Evolutionary conservation across 805 yeast genomes (phyloP).

Genomic region (Saccharomyces mikatae): DNA sequence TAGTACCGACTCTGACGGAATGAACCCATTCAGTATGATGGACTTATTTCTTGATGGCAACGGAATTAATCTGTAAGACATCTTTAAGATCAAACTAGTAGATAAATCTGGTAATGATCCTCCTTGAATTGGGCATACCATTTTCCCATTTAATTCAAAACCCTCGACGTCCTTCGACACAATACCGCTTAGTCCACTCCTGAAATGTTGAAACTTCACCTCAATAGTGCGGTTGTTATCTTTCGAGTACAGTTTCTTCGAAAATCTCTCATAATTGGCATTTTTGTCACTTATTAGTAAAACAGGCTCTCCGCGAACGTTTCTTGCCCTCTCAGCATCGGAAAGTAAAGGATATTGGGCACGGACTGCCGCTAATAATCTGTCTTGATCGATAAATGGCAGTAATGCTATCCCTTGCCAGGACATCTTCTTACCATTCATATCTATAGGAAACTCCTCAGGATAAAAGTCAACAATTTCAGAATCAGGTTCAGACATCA

Average conservation of each 20-base stretch:
- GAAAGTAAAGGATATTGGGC: slow-evolving; percentile 55
- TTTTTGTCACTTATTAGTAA: slow-evolving; percentile 60
- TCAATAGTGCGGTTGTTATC: slow-evolving; percentile 11
- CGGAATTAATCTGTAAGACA: slow-evolving; percentile 47
- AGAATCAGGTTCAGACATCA: slow-evolving; percentile 73
- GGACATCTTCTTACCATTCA: slow-evolving; percentile 90
- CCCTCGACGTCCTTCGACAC: slow-evolving; percentile 33
- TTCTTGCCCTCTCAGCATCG: slow-evolving; percentile 60
- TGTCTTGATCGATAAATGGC: slow-evolving; percentile 82
- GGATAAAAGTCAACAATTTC: slow-evolving; percentile 91
- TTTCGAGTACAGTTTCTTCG: slow-evolving; percentile 28
- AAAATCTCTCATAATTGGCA: slow-evolving; percentile 34
- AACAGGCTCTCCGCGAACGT: slow-evolving; percentile 62
- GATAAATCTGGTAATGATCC: slow-evolving; percentile 35
- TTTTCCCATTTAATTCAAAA: slow-evolving; percentile 25
- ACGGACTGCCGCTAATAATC: slow-evolving; percentile 60
- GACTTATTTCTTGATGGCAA: slow-evolving; percentile 50
- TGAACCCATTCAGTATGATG: slow-evolving; percentile 74
- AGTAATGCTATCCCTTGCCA: slow-evolving; percentile 92
- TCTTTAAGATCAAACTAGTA: slow-evolving; percentile 34
- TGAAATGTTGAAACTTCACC: slow-evolving; percentile 40
- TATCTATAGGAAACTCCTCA: slow-evolving; percentile 76
- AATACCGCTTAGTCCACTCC: slow-evolving; percentile 53
- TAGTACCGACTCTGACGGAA: slow-evolving; percentile 52
- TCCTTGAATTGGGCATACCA: slow-evolving; percentile 31